Evolutionary conservation across 345 rosid genomes (phyloP), one percentile per base, ranked within the genome.

Genomic region (Boechera retrofracta): DNA sequence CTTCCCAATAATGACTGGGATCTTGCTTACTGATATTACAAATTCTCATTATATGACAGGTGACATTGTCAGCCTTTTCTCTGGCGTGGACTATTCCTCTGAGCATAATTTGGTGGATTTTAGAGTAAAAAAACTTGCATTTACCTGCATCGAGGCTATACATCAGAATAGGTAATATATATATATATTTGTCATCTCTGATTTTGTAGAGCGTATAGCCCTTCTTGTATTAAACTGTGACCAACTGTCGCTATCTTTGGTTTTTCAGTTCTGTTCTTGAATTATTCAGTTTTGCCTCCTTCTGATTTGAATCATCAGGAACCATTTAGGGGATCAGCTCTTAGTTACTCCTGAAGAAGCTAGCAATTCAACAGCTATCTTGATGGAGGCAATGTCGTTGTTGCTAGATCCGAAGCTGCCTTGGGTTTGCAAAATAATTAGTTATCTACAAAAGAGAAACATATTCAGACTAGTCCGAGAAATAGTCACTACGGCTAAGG

Each of bases 401-500:
- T 82, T 95, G 80, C 79, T 91, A 67, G 92, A 91, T 83, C 87
- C 92, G 76, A 85, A 84, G 84, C 88, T 86, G 79, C 99, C 98
- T 57, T 92, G 98, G 98, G 91, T 79, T 77, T 95, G 96, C 84
- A 87, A 89, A 85, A 66, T 83, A 54, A 88, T 87, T 36, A 82
- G 87, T 69, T 81, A 86, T 79, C 94, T 95, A 60, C 76, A 82
- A 72, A 85, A 84, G 77, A 85, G 81, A 78, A 86, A 87, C 38
- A 78, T 80, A 51, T 88, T 89, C 57, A 61, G 83, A 64, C 79
- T 88, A 67, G 85, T 86, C 59, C 81, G 98, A 79, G 96, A 87
- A 67, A 85, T 93, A 42, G 79, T 88, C 83, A 80, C 81, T 64
- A 81, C 76, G 38, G 88, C 76, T 12, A 86, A 86, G 96, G 99